Evolutionary conservation across 306 rosid genomes (phyloP).

Genomic region (Dryas drummondii): DNA sequence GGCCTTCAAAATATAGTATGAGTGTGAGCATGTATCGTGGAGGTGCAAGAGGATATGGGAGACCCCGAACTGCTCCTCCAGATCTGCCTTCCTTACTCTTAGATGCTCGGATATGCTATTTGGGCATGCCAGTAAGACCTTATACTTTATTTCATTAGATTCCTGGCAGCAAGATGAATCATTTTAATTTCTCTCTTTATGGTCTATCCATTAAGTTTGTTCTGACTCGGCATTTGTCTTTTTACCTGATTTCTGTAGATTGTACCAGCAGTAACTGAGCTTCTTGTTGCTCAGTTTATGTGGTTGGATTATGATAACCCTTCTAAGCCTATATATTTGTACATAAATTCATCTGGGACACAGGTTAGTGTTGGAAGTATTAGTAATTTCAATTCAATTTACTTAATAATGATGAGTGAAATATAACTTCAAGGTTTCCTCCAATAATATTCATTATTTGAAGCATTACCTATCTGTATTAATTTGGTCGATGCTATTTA

Average conservation of each 20-base stretch:
- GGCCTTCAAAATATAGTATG: slow-evolving; percentile 71
- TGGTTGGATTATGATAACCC: slow-evolving; percentile 91
- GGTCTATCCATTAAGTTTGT: background rate
- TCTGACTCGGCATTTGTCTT: slow-evolving; percentile 21
- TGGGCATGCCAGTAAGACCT: slow-evolving; percentile 93
- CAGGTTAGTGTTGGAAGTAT: slow-evolving; percentile 52
- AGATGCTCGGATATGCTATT: slow-evolving; percentile 79
- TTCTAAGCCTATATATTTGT: slow-evolving; percentile 74
- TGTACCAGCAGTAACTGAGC: slow-evolving; percentile 94
- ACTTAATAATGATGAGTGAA: slow-evolving; percentile 20
- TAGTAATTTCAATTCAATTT: background rate
- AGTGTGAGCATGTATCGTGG: slow-evolving; percentile 85
- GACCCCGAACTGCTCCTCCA: slow-evolving; percentile 85
- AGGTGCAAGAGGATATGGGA: slow-evolving; percentile 69
- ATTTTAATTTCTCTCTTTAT: background rate
- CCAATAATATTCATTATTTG: background rate
- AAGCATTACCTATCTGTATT: background rate
- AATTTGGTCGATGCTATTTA: slow-evolving; percentile 31
- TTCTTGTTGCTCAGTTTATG: slow-evolving; percentile 84
- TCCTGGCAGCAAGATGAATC: background rate
- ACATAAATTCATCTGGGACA: slow-evolving; percentile 90
- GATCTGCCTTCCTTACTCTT: slow-evolving; percentile 92
- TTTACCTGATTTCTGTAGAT: slow-evolving; percentile 57
- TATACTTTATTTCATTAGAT: slow-evolving; percentile 18
- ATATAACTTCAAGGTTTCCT: background rate